Evolutionary conservation across 2,329 filamentous ascomycete genomes (phyloP).

Genomic region (Aspergillus ibericus): DNA sequence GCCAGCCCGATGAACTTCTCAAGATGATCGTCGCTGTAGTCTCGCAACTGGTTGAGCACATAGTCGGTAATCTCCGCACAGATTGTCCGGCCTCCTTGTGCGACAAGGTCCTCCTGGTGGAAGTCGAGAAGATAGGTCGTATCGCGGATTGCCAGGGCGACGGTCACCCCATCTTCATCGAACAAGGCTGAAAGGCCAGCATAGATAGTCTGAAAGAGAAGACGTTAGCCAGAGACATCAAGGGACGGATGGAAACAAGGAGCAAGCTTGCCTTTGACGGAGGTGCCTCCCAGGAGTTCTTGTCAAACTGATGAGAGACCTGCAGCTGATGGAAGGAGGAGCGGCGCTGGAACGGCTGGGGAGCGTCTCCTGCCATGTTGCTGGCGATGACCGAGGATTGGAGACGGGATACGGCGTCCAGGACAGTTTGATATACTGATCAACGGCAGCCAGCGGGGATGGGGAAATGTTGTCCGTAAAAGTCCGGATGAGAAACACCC

Average conservation of each 20-base stretch:
- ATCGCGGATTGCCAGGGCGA: constrained; percentile 71
- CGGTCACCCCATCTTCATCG: constrained; percentile 50
- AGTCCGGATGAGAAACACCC: neutral
- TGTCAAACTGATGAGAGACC: constrained; percentile 32
- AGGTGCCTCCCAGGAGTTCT: constrained; percentile 38
- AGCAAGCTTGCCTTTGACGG: constrained; percentile 37
- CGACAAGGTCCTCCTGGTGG: constrained; percentile 59
- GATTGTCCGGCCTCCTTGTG: constrained; percentile 41
- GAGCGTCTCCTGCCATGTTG: constrained; percentile 2
- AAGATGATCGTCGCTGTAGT: constrained; percentile 64
- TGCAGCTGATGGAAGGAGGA: constrained; percentile 35
- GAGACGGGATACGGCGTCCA: neutral
- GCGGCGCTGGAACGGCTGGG: constrained; percentile 26
- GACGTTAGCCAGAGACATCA: neutral
- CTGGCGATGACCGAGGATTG: neutral
- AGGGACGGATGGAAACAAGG: neutral
- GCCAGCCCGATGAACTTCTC: constrained; percentile 75
- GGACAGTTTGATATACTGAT: neutral
- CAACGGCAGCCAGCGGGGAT: neutral
- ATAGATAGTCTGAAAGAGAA: constrained; percentile 39
- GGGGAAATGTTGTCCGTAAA: neutral
- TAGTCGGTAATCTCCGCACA: constrained; percentile 58
- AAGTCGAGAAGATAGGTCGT: constrained; percentile 74
- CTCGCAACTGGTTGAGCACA: constrained; percentile 57
- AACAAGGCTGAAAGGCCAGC: constrained; percentile 40